phyloP scores from a whole-genome alignment of 1,284 basidiomycete species.

The Singerocomus inundabilis region DNA sequence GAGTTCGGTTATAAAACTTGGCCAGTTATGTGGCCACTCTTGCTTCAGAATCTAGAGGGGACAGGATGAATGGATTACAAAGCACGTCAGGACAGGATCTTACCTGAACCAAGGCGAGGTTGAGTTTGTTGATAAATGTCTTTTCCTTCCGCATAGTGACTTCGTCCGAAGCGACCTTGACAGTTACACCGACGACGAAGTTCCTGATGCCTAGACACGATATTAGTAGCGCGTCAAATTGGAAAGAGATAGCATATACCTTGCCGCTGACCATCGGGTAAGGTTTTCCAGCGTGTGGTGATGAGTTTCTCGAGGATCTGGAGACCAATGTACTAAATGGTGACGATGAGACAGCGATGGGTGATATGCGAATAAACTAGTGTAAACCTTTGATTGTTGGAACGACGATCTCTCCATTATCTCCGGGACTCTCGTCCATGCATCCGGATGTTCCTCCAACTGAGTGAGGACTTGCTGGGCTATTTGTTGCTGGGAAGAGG shows the following conservation, averaged over 20 bases:
- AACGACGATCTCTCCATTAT: constrained; percentile 86
- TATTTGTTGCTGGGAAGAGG: constrained; percentile 72
- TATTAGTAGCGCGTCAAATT: constrained; percentile 3
- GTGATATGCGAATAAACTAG: background rate
- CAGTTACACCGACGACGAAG: constrained; percentile 92
- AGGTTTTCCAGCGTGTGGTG: constrained; percentile 91
- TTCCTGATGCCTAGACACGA: constrained; percentile 81
- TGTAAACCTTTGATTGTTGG: constrained; percentile 84
- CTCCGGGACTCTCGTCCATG: constrained; percentile 96
- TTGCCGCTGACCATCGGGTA: constrained; percentile 92
- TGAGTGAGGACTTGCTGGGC: constrained; percentile 91
- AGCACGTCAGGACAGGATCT: background rate
- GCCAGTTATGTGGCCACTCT: constrained; percentile 99
- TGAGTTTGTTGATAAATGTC: constrained; percentile 96
- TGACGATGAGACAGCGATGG: constrained; percentile 26
- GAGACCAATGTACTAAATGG: constrained; percentile 81
- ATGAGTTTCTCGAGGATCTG: constrained; percentile 96
- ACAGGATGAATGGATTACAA: constrained; percentile 11
- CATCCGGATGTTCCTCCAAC: constrained; percentile 96
- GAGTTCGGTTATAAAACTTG: constrained; percentile 96
- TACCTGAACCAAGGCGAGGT: constrained; percentile 93
- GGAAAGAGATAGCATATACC: constrained; percentile 42
- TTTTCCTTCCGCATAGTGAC: constrained; percentile 86
- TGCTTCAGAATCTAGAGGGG: constrained; percentile 91
- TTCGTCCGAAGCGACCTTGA: constrained; percentile 92